Percentiles rank a stretch among this genome's conserved stretches.
Evolutionary conservation across 208 protist genomes (phyloP).

Genomic region (Kentomonas sorsogonicus): DNA sequence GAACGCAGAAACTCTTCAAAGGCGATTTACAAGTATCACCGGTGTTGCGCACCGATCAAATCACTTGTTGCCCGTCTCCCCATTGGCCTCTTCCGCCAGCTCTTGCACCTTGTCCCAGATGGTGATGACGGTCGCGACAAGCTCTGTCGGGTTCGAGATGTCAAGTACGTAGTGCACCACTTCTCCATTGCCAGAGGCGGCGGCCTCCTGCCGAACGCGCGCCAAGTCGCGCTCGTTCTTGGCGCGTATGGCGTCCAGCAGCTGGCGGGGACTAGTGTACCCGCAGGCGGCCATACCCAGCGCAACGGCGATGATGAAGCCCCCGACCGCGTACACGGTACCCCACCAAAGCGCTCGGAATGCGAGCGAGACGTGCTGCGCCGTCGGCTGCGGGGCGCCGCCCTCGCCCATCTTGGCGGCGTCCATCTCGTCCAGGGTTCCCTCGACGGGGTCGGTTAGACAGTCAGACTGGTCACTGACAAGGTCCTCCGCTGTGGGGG

Average conservation of each 20-base stretch:
- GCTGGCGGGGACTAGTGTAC: slow-evolving; percentile 28
- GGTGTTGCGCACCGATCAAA: no score
- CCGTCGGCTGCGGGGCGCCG: neutral
- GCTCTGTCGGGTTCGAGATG: slow-evolving; percentile 39
- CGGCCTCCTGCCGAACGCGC: slow-evolving; percentile 14
- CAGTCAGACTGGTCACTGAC: no score
- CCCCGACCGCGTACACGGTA: slow-evolving; percentile 53
- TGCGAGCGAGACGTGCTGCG: slow-evolving; percentile 57
- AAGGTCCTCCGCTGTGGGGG: no score
- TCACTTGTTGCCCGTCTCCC: slow-evolving; percentile 6
- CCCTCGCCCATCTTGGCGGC: slow-evolving; percentile 3
- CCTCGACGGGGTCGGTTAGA: slow-evolving; percentile 42
- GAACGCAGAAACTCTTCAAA: no score
- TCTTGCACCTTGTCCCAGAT: slow-evolving; percentile 52
- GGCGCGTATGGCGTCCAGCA: slow-evolving; percentile 34
- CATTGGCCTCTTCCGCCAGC: slow-evolving; percentile 17
- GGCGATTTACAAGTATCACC: no score
- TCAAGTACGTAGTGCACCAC: slow-evolving; percentile 66
- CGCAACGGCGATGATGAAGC: slow-evolving; percentile 26
- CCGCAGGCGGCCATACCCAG: slow-evolving; percentile 57
- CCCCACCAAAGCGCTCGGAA: slow-evolving; percentile 70
- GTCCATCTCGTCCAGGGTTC: slow-evolving; percentile 20
- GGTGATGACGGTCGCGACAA: slow-evolving; percentile 42
- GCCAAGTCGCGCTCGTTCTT: slow-evolving; percentile 35
- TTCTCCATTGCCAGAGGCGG: slow-evolving; percentile 9